Evolutionary conservation across 2,329 filamentous ascomycete species (phyloP).

Genomic region (Blumeria graminis): DNA sequence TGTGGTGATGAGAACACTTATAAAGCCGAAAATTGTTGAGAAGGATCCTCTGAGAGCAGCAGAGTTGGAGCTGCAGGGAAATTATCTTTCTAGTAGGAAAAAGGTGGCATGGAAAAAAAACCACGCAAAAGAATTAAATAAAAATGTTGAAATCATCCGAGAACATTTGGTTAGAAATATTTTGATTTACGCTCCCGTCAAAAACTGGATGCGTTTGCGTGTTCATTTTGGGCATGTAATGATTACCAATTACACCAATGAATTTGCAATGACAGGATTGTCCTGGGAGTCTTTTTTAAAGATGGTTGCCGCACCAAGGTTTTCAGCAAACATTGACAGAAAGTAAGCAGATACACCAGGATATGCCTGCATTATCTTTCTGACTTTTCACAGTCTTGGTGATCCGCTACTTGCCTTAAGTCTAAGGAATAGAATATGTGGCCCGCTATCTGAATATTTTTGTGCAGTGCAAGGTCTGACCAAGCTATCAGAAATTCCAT

Average conservation of each 20-base stretch:
- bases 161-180: conserved; percentile 8
- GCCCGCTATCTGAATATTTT: conserved; percentile 5
- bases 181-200: conserved; percentile 7
- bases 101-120: conserved; percentile 6
- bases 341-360: conserved; percentile 9
- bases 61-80: conserved; percentile 7
- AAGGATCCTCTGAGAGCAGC: conserved; percentile 1
- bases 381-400: conserved; percentile 5
- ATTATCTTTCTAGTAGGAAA: conserved; percentile 4
- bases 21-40: conserved; percentile 3
- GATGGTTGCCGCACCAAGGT: conserved; percentile 10
- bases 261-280: conserved; percentile 5
- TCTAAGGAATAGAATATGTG: conserved; percentile 6
- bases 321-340: conserved; percentile 9
- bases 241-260: conserved; percentile 7
- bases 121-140: conserved; percentile 2
- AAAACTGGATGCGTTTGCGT: conserved; percentile 13
- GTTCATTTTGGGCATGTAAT: conserved; percentile 13
- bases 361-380: not conserved
- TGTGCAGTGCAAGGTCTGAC: conserved; percentile 4
- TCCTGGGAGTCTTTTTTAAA: conserved; percentile 8
- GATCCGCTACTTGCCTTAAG: conserved; percentile 5
- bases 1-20: conserved; percentile 4
- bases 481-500: conserved; percentile 5
- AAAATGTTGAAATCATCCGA: conserved; percentile 6